A percentile compares a stretch with the other conserved stretches of the same genome.
Conservation (phyloP, 2,329 filamentous ascomycete species). For the Hymenoscyphus scutula region DNA sequence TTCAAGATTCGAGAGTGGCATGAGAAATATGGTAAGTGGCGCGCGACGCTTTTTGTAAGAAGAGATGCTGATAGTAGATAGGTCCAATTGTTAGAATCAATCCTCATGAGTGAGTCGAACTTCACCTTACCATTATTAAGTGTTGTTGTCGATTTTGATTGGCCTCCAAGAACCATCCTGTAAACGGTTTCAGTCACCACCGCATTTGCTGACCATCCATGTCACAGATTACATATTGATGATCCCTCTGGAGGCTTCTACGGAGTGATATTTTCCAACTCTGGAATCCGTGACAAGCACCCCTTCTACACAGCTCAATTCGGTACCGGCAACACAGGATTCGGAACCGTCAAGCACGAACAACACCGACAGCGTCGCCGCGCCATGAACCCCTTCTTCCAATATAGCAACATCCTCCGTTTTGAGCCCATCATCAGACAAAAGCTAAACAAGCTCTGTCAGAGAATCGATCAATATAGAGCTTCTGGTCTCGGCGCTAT, state of each 20-base stretch:
- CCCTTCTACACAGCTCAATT: slow-evolving; percentile 14
- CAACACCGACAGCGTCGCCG: slow-evolving; percentile 26
- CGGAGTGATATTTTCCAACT: slow-evolving; percentile 6
- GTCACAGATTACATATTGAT: slow-evolving; percentile 4
- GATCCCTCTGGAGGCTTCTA: slow-evolving; percentile 16
- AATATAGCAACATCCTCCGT: slow-evolving; percentile 18
- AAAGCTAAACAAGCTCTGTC: slow-evolving; percentile 25
- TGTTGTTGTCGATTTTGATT: neutral
- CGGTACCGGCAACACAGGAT: slow-evolving; percentile 15
- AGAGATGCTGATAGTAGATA: neutral
- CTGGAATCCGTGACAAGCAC: slow-evolving; percentile 13
- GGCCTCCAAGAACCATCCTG: too few relatives aligned
- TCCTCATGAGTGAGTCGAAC: slow-evolving; percentile 10
- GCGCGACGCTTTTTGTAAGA: neutral
- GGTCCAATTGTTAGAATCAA: slow-evolving; percentile 15
- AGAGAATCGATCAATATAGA: slow-evolving; percentile 22
- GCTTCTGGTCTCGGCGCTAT: slow-evolving; percentile 14
- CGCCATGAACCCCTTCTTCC: slow-evolving; percentile 29
- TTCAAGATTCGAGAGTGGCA: slow-evolving; percentile 20
- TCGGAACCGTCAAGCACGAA: slow-evolving; percentile 26
- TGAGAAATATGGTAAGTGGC: slow-evolving; percentile 18
- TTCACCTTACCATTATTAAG: neutral
- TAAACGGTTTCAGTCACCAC: too few relatives aligned
- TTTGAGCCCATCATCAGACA: slow-evolving; percentile 25
- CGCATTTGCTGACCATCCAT: neutral